Evolutionary conservation across 2,329 filamentous ascomycete species (phyloP), one percentile per base, ranked within the genome.

Genomic region (Aspergillus ochraceus): DNA sequence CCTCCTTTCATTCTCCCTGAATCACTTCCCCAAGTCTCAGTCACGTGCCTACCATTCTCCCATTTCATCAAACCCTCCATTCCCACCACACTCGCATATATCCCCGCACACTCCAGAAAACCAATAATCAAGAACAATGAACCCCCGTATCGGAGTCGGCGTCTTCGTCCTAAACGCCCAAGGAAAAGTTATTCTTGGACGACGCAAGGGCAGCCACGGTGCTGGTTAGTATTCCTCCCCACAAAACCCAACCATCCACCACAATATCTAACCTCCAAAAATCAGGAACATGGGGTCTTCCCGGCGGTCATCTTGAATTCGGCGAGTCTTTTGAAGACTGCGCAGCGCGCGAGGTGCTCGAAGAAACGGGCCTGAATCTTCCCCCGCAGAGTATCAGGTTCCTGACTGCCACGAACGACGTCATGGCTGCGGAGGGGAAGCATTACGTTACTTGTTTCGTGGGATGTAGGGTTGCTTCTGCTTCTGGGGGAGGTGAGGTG

Each of bases 381-480:
- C 36, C 14, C 5, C 14, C 4, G 5, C 77, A 72, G 1, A 79
- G 82, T 6, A 52, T 84, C 5, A 79, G 78, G 50, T 81, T 89
- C 45, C 64, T 88, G 0, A 84, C 83, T 0, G 82, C 86, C 0
- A 91, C 88, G 5, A 91, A 92, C 69, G 86, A 88, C 66, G 70
- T 90, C 0, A 90, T 92, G 70, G 68, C 74, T 1, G 68, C 70
- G 0, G 81, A 83, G n/a, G 75, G 74, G 0, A 90, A 88, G 73
- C 90, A 94, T 70, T 94, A 93, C 68, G 80, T 92, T 54, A 93
- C 90, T 0, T 72, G 92, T 2, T 92, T 90, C 65, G 84, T 91
- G 62, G 76, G 78, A 0, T 86, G 84, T 47, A 75, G 74, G 49
- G 76, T 85, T 12, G n/a, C 36, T 42, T 8, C 14, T 12, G 12